Base-by-base conservation (phyloP, 2,329 filamentous ascomycete species). In the Daldinia eschscholtzii region DNA sequence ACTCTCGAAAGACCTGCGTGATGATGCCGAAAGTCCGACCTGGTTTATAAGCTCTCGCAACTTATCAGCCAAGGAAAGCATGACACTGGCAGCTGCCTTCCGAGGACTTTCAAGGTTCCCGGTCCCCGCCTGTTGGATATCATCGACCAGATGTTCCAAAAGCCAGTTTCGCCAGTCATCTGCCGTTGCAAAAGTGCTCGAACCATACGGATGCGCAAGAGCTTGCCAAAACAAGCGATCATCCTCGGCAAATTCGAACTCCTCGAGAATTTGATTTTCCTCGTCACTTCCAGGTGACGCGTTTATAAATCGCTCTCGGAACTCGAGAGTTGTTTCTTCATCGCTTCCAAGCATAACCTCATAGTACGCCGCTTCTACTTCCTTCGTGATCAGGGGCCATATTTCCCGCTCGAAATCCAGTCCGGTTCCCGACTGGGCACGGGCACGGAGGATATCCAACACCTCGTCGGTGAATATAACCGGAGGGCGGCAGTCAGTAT, bases 321-420 rank as follows among this genome's bases (percentile, higher is more conserved):
- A 52, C 5, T 52, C 4, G 18, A 10, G 26, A 3, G 13, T 26
- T 6, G 9, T 3, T n/a, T 26, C 5, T 1, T 52, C 15, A 18
- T 30, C 26, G 13, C 46, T 10, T 28, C 3, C 28, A 30, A 30
- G 10, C 46, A 52, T n/a, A 33, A 13, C 6, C 6, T 33, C 15
- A 30, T 52, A 52, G 46, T 52, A 52, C 15, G 18, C 46, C 26
- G 26, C 18, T 30, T 52, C 46, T 33, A 52, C 26, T 26, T 52
- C 46, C 46, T 52, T 52, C 15, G 15, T 6, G 10, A 52, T 0
- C 28, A 33, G 15, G 10, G 26, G 26, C 46, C 46, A 52, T 33
- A 52, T 2, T 2, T 33, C 26, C 2, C 4, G 15, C 2, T 35
- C 6, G 15, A 52, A 52, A 33, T 52, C 28, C 15, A 26, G 6